Evolutionary conservation across 83 land plant genomes (phyloP), one percentile per base, ranked within the genome.

Genomic region (Picea abies): DNA sequence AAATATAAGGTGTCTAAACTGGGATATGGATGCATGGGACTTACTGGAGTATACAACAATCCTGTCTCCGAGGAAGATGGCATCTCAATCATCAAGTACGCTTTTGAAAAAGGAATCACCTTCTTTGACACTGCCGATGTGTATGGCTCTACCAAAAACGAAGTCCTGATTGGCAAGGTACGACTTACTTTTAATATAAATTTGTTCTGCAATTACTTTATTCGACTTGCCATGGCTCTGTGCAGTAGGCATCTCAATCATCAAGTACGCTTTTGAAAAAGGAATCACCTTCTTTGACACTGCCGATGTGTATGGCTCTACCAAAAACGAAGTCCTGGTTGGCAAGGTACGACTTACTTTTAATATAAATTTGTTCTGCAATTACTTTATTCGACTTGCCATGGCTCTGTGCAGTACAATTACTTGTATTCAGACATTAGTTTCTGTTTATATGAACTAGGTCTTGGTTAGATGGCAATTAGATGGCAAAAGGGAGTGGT

Each of bases 231-330:
- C 14, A 52, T 52, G 56, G 56, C 56, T 52, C 56, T 52, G 56
- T 52, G 14, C 12, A 41, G 44, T 6, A 6, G n/a, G n/a, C n/a
- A n/a, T n/a, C n/a, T n/a, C n/a, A n/a, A 81, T 91, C 14, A 83
- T 92, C 11, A 86, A 83, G 37, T 63, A 87, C 65, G 94, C 86
- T 12, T 86, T 89, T 69, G 86, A 84, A 60, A 63, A 65, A 17
- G 94, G 94, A 22, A 86, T 92, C 69, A 92, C 94, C 16, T 91
- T 91, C 49, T 81, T 91, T 77, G 93, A 91, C 66, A 91, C 93
- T 29, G 87, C 92, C 22, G 92, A 91, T 83, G 22, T 80, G 9
- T 91, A 91, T 83, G 93, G 93, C 32, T 66, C 70, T 9, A 76
- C 69, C 65, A 66, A 85, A 10, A 89, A 91, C 79, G 92, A 91